A percentile compares a stretch with the other conserved stretches of the same genome.
Conservation (phyloP, 306 rosid species). For the Abrus pulchellus region DNA sequence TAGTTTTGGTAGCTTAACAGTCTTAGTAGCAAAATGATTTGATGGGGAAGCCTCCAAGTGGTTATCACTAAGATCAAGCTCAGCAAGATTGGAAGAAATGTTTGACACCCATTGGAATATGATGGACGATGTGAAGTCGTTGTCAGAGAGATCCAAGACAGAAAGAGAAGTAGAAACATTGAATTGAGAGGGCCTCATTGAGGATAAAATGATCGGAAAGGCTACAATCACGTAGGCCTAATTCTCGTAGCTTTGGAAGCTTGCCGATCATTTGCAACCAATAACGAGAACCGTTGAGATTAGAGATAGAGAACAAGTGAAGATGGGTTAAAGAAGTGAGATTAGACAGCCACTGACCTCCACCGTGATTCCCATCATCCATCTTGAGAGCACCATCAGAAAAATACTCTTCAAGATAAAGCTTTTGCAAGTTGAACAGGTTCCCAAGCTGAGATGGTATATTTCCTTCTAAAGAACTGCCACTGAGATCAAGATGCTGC, state of each 20-base stretch:
- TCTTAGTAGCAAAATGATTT: constrained; percentile 11
- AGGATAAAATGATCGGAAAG: constrained; percentile 19
- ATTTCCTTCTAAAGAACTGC: not conserved
- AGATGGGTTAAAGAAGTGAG: constrained; percentile 47
- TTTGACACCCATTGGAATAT: constrained; percentile 43
- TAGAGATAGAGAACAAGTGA: not conserved
- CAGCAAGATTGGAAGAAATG: not conserved
- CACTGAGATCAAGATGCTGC: constrained; percentile 27
- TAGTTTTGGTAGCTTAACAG: too few relatives aligned
- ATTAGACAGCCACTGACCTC: constrained; percentile 44
- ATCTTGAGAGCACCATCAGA: not conserved
- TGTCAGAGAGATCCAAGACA: not conserved
- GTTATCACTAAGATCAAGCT: constrained; percentile 12
- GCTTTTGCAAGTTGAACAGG: constrained; percentile 41
- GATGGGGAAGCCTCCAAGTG: not conserved
- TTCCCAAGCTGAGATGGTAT: constrained; percentile 48
- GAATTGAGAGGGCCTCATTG: not conserved
- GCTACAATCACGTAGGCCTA: not conserved
- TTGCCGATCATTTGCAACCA: constrained; percentile 28
- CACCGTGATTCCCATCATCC: not conserved
- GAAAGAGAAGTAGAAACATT: constrained; percentile 38
- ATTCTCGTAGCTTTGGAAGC: constrained; percentile 5
- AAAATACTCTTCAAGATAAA: not conserved
- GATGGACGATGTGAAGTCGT: constrained; percentile 18
- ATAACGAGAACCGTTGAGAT: constrained; percentile 16